These are phyloP conservation scores for Cladosporium sp. DNA, from an alignment of 2,329 filamentous ascomycete species.

Conservation along the genomic window DNA sequence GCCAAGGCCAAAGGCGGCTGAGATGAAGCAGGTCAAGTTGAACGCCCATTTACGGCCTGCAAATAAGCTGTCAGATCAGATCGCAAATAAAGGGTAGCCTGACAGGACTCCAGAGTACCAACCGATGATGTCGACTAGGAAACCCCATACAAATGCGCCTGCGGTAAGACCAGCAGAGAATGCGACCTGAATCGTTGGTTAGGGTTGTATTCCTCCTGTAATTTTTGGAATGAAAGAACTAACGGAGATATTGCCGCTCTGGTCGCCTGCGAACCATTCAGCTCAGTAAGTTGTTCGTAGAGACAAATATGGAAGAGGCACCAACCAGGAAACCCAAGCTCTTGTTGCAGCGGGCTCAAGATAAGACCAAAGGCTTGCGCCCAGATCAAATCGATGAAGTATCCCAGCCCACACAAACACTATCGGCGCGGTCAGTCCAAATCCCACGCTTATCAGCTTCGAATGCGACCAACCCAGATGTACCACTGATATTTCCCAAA, in stretches of 20 bases:
- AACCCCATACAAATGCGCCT: conserved; percentile 54
- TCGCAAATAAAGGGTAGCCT: background rate
- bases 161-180: conserved; percentile 54
- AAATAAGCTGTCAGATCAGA: conserved; percentile 10
- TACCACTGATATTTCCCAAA: conserved; percentile 53
- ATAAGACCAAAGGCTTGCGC: conserved; percentile 56
- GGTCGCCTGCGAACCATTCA: conserved; percentile 15
- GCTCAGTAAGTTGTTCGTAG: background rate
- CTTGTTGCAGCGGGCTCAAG: conserved; percentile 51
- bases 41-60: conserved; percentile 52
- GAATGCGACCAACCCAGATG: conserved; percentile 33
- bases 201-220: conserved; percentile 1
- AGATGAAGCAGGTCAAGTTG: conserved; percentile 54
- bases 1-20: conserved; percentile 51
- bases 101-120: conserved; percentile 12
- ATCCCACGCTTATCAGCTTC: too few species aligned
- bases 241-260: conserved; percentile 50
- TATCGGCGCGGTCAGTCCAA: too few species aligned
- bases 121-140: conserved; percentile 52
- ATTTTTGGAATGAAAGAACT: conserved; percentile 14
- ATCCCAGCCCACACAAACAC: conserved; percentile 51
- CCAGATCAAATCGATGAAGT: conserved; percentile 55
- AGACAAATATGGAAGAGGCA: background rate
- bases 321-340: conserved; percentile 47
- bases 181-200: conserved; percentile 28